Evolutionary conservation across 495 filamentous ascomycete genomes (phyloP), one percentile per base, ranked within the genome.

Genomic region (Pyrenula massariospora): DNA sequence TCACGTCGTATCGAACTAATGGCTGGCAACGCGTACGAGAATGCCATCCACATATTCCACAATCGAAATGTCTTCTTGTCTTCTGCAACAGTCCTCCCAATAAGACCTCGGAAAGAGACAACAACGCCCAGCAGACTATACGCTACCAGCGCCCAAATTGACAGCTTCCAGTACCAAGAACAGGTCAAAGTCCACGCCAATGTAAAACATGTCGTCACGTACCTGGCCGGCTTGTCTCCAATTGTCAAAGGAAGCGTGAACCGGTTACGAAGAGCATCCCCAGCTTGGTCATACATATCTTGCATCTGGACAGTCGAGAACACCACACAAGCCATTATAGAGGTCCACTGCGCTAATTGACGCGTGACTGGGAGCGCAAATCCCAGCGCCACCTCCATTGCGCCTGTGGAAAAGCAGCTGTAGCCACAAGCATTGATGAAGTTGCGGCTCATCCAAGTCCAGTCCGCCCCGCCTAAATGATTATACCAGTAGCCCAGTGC

Each of bases 291-390:
- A 2, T 63, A 61, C 31, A 77, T 58, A 56, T 78, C 75, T 54
- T 78, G 76, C 3, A 70, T 57, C 0, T 78, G 73, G 25, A 78
- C 62, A 8, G 74, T 79, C 0, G 72, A 70, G 5, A 69, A 60
- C 12, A 78, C 66, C 3, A 75, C 60, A 2, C 50, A 62, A 21
- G 65, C 59, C 23, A 75, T 65, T 8, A 76, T 62, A 1, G 54
- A 53, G 2, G 70, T 57, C 78, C 78, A 81, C 15, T 42, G 5
- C 15, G 31, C 31, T 8, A 42, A 15, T 5, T 15, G 5, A 15
- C 31, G 5, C 5, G 31, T 5, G 31, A 42, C 15, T 22, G 52
- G 42, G 24, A 52, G 50, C 20, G 19, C 50, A 11, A 25, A 22
- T 1, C 58, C 51, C 0, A 56, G 55, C 36, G 65, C 66, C 20